Percentiles rank a stretch among this genome's conserved stretches.
Evolutionary conservation across 495 filamentous ascomycete species (phyloP).

Genomic region (Filosporella fistucella): DNA sequence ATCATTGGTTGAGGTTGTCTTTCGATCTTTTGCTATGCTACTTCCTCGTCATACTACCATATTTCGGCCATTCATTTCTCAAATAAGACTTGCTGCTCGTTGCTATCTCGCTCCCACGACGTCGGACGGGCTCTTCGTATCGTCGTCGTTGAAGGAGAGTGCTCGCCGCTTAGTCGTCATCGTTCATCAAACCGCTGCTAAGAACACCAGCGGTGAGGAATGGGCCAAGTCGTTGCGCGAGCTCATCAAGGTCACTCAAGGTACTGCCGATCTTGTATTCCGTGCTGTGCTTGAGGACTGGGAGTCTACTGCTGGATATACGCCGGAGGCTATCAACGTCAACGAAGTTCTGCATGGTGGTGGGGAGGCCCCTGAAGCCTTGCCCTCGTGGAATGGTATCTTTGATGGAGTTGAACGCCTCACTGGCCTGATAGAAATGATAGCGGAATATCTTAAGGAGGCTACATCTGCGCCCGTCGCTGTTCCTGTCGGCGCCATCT

Average conservation of each 20-base stretch:
- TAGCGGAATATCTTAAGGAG: conserved; percentile 42
- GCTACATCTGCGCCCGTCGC: conserved; percentile 56
- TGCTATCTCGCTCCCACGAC: conserved; percentile 54
- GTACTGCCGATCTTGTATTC: conserved; percentile 69
- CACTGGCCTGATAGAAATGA: conserved; percentile 54
- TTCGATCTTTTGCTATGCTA: conserved; percentile 59
- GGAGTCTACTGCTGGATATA: conserved; percentile 52
- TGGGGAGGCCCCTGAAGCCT: conserved; percentile 36
- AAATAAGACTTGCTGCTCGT: conserved; percentile 56
- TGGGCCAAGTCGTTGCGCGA: conserved; percentile 62
- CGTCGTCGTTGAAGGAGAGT: conserved; percentile 42
- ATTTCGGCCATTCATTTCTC: conserved; percentile 66
- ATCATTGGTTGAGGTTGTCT: conserved; percentile 55
- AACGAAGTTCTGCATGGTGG: conserved; percentile 39
- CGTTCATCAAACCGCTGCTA: conserved; percentile 70
- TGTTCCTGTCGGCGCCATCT: conserved; percentile 57
- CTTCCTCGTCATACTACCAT: conserved; percentile 74
- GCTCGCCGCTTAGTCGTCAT: conserved; percentile 59
- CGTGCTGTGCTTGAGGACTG: conserved; percentile 73
- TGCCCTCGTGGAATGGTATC: conserved; percentile 68
- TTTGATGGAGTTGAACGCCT: conserved; percentile 66
- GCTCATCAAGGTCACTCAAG: conserved; percentile 56
- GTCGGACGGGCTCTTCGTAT: conserved; percentile 36
- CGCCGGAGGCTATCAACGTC: conserved; percentile 25
- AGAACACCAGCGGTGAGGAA: conserved; percentile 65